Evolutionary conservation across 1,284 basidiomycete genomes (phyloP).

Genomic region (Moesziomyces sp.): DNA sequence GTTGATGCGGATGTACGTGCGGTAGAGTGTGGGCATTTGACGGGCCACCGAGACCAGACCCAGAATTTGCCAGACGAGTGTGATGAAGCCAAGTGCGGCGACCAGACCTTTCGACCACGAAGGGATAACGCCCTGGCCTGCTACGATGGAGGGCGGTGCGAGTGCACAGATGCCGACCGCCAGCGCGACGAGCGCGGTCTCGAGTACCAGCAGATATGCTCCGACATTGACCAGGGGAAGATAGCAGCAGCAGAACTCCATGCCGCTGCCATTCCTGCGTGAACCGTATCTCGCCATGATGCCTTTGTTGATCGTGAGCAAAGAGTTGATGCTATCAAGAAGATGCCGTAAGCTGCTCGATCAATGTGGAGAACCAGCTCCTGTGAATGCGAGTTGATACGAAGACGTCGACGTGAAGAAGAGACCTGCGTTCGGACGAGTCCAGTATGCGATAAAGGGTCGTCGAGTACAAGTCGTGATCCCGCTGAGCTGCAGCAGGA

Average conservation of each 20-base stretch:
- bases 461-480: too few relatives aligned
- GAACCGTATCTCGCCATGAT: conserved; percentile 21
- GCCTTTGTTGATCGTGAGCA: too few relatives aligned
- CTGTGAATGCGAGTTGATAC: background rate
- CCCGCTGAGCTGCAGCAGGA: too few relatives aligned
- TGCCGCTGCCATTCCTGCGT: conserved; percentile 28
- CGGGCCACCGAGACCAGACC: conserved; percentile 54
- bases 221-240: conserved; percentile 65
- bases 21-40: conserved; percentile 57
- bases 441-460: too few relatives aligned
- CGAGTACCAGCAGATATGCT: conserved; percentile 60
- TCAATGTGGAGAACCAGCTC: conserved; percentile 9
- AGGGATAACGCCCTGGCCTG: conserved; percentile 56
- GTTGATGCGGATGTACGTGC: conserved; percentile 62
- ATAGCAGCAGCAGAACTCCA: conserved; percentile 65
- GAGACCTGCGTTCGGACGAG: too few relatives aligned
- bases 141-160: conserved; percentile 61
- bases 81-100: conserved; percentile 56
- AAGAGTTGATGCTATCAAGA: background rate
- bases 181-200: conserved; percentile 58
- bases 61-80: conserved; percentile 59
- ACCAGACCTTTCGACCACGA: conserved; percentile 59
- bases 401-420: background rate
- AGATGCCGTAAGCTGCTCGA: too few relatives aligned
- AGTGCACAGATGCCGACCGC: conserved; percentile 58